phyloP scores from a whole-genome alignment of 1,284 basidiomycete genomes.

The Cronartium quercuum region DNA sequence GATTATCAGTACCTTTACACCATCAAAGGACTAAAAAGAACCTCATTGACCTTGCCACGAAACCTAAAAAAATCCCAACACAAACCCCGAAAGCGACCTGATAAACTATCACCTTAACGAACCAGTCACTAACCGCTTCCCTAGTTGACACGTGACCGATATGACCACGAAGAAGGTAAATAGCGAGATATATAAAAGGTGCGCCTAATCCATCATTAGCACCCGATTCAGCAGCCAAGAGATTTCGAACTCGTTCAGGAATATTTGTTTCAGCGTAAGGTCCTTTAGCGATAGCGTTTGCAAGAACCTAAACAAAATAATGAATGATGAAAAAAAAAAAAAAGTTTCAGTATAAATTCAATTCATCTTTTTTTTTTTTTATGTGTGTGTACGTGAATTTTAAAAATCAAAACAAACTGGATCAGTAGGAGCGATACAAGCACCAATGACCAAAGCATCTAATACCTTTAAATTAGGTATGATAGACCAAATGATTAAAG shows the following conservation, averaged over 20 bases:
- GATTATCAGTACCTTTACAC: neutral
- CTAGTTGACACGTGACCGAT: constrained; percentile 43
- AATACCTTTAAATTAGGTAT: constrained; percentile 49
- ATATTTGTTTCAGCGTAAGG: constrained; percentile 51
- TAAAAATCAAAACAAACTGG: constrained; percentile 43
- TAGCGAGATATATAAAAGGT: constrained; percentile 48
- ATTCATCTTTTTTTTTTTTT: constrained; percentile 30
- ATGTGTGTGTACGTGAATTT: neutral
- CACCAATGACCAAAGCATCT: constrained; percentile 50
- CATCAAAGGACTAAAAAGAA: neutral
- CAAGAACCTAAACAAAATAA: neutral
- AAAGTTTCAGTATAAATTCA: neutral
- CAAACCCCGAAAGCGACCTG: constrained; percentile 49
- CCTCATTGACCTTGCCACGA: constrained; percentile 43
- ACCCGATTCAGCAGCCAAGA: constrained; percentile 51
- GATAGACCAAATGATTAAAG: constrained; percentile 49
- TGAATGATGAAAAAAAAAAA: constrained; percentile 2
- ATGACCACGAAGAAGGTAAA: constrained; percentile 47
- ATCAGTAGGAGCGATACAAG: constrained; percentile 52
- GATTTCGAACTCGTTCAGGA: constrained; percentile 49
- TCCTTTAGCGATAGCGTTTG: constrained; percentile 49
- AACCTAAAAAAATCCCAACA: constrained; percentile 50
- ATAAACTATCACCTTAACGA: constrained; percentile 51
- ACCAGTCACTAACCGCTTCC: constrained; percentile 49
- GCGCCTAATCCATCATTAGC: constrained; percentile 51